phyloP scores from a whole-genome alignment of 257 asterid genomes.

The Salvia splendens region DNA sequence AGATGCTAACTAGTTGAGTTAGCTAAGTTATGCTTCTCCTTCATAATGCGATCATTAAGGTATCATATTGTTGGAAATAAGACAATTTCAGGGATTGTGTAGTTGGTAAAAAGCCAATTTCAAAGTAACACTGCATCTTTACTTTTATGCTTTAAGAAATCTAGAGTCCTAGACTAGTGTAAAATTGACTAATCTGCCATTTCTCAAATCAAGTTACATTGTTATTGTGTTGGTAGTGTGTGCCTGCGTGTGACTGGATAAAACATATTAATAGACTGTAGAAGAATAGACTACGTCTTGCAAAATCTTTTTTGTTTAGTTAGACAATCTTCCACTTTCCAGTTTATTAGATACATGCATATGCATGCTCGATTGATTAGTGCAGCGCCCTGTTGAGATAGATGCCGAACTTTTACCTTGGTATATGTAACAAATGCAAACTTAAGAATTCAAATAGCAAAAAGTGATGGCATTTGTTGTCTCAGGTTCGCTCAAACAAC shows the following conservation, averaged over 20 bases:
- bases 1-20: too few species aligned
- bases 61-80: too few species aligned
- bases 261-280: background rate
- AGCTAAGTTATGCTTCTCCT: too few species aligned
- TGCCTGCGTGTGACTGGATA: background rate
- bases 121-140: too few species aligned
- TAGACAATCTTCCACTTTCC: too few species aligned
- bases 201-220: background rate
- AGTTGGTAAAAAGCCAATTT: too few species aligned
- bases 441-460: background rate
- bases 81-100: too few species aligned
- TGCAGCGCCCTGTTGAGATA: background rate
- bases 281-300: too few species aligned
- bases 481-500: slow-evolving; percentile 94
- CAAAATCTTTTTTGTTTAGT: too few species aligned
- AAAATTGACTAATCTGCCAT: background rate
- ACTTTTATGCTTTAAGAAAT: too few species aligned
- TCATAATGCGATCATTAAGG: too few species aligned
- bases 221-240: background rate
- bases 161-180: too few species aligned
- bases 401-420: background rate
- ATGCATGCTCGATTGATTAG: background rate
- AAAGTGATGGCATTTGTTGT: slow-evolving; percentile 19
- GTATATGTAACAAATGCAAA: slow-evolving; percentile 7
- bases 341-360: background rate